Evolutionary conservation across 78 protist species (phyloP), one percentile per base, ranked within the genome.

Genomic region (Polysphondylium violaceum): DNA sequence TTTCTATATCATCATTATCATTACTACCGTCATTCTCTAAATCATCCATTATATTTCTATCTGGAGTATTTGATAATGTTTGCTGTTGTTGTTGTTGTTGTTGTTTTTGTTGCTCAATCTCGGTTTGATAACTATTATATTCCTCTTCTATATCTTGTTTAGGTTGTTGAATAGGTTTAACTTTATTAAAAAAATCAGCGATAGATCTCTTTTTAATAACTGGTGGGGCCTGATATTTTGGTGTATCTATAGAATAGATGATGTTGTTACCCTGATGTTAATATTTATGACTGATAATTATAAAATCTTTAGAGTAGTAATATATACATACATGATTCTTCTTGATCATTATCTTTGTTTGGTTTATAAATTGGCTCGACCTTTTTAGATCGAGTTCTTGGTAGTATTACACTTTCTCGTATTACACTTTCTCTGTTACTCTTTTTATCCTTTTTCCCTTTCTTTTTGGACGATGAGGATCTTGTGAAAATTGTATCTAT

Each of bases 131-230:
- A 47, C 53, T 47, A 47, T 47, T 47, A 8, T 47, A 11, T 47
- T 47, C 23, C 11, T 47, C 53, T 14, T 11, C 11, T 47, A 47
- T 8, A 14, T 14, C 8, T 47, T 8, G 53, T 47, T 11, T 47
- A 47, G 53, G 53, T 59, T 59, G 65, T 59, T 21, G 33, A 29
- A 12, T 16, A 29, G 40, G 73, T 38, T 68, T 68, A n/a, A 78
- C 88, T 12, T 50, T 60, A 17, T 25, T 53, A 65, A 78, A 65
- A 38, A 78, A 78, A 4, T 78, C 88, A 17, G 64, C 17, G 9
- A 78, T 50, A 40, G 71, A 63, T 43, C 88, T 68, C 16, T 78
- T 78, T 44, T 43, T 61, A 11, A 64, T 58, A 23, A 78, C 17
- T 33, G 58, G 38, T n/a, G 65, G 40, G 35, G 88, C 56, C n/a